phyloP scores from a whole-genome alignment of 768 basidiomycete species.

The Leccinum truebloodii region DNA sequence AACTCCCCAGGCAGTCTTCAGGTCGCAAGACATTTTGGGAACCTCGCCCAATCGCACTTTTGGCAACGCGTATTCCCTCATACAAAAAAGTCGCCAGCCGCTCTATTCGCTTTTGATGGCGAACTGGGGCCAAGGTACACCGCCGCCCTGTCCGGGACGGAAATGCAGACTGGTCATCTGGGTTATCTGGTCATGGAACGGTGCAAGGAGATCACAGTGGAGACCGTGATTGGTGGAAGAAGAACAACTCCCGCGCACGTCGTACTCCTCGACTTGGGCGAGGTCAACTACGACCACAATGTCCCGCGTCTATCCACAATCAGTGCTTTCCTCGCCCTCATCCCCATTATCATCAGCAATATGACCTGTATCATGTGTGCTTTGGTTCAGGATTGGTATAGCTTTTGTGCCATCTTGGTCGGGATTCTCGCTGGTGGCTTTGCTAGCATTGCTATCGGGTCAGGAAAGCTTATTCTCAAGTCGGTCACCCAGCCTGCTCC shows the following conservation, averaged over 20 bases:
- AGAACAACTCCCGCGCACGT: slow-evolving; percentile 13
- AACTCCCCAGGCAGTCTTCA: slow-evolving; percentile 35
- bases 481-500: slow-evolving; percentile 13
- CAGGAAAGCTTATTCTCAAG: slow-evolving; percentile 21
- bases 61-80: slow-evolving; percentile 31
- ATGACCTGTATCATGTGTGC: slow-evolving; percentile 26
- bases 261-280: slow-evolving; percentile 19
- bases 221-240: slow-evolving; percentile 12
- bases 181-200: slow-evolving; percentile 26
- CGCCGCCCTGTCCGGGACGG: slow-evolving; percentile 28
- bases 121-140: slow-evolving; percentile 28
- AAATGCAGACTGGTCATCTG: slow-evolving; percentile 32
- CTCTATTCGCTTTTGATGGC: slow-evolving; percentile 29
- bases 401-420: slow-evolving; percentile 29
- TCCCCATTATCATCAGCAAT: slow-evolving; percentile 31
- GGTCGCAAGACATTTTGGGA: slow-evolving; percentile 31
- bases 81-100: slow-evolving; percentile 18
- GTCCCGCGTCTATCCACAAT: slow-evolving; percentile 5
- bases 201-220: slow-evolving; percentile 13
- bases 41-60: slow-evolving; percentile 26
- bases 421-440: slow-evolving; percentile 34
- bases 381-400: slow-evolving; percentile 32
- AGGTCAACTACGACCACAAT: slow-evolving; percentile 4
- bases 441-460: slow-evolving; percentile 28
- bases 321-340: slow-evolving; percentile 11